These are phyloP conservation scores for Neolecta irregularis DNA, from an alignment of 1,139 yeast genomes.

Conservation along the genomic window DNA sequence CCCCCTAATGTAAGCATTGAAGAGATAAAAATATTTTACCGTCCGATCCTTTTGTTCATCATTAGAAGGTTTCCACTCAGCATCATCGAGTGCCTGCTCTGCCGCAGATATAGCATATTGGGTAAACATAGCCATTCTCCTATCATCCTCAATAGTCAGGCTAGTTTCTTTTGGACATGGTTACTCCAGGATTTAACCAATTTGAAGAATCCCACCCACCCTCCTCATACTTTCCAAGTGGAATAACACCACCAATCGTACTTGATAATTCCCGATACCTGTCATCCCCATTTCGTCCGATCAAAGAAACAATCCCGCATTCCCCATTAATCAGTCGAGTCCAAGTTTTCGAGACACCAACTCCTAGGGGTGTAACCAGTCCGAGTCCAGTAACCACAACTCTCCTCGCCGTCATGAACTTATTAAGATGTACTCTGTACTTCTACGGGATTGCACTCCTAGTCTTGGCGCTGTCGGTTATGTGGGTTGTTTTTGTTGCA, in stretches of 20 bases:
- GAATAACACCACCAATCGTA: slow-evolving; percentile 61
- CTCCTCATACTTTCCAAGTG: slow-evolving; percentile 35
- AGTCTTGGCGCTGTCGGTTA: too few species aligned
- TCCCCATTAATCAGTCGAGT: slow-evolving; percentile 22
- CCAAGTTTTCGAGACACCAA: slow-evolving; percentile 34
- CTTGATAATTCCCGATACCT: slow-evolving; percentile 48
- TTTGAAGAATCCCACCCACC: slow-evolving; percentile 37
- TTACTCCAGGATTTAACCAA: slow-evolving; percentile 23
- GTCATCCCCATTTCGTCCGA: slow-evolving; percentile 31
- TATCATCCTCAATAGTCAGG: slow-evolving; percentile 26
- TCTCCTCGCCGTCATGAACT: slow-evolving; percentile 33
- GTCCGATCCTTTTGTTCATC: slow-evolving; percentile 24
- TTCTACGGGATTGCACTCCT: too few species aligned
- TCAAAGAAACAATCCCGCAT: slow-evolving; percentile 23
- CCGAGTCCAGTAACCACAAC: slow-evolving; percentile 93
- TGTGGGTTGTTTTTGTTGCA: too few species aligned
- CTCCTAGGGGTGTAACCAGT: slow-evolving; percentile 70
- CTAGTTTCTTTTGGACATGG: slow-evolving; percentile 12
- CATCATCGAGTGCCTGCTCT: slow-evolving; percentile 56
- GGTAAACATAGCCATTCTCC: slow-evolving; percentile 56
- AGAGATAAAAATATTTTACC: slow-evolving; percentile 1
- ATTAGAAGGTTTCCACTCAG: slow-evolving; percentile 34
- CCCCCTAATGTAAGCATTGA: slow-evolving; percentile 36
- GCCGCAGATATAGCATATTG: slow-evolving; percentile 73
- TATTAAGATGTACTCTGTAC: too few species aligned